These are phyloP conservation scores for Elaphomyces granulatus DNA, from an alignment of 495 filamentous ascomycete genomes.

Conservation along the genomic window DNA sequence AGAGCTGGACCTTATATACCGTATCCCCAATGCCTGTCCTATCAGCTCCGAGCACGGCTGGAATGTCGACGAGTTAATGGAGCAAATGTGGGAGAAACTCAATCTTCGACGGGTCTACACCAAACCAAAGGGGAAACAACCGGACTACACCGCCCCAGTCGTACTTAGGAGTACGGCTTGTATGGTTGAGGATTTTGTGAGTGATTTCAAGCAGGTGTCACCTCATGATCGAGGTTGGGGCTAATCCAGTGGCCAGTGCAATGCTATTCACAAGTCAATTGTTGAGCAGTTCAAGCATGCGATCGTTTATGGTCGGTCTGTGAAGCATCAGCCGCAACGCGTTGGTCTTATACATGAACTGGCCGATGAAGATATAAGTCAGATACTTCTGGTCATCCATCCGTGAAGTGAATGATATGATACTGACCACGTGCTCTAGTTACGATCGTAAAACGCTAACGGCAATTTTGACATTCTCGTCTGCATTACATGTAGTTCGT, in stretches of 20 bases:
- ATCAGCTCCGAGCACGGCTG: slow-evolving; percentile 97
- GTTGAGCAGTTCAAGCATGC: slow-evolving; percentile 91
- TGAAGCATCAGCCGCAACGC: slow-evolving; percentile 96
- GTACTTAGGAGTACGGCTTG: slow-evolving; percentile 69
- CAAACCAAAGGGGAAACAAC: slow-evolving; percentile 90
- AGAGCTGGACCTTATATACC: slow-evolving; percentile 87
- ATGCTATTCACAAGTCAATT: slow-evolving; percentile 90
- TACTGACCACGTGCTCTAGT: slow-evolving; percentile 43
- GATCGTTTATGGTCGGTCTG: slow-evolving; percentile 91
- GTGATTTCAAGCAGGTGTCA: slow-evolving; percentile 19
- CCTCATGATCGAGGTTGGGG: slow-evolving; percentile 4
- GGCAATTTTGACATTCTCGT: no score
- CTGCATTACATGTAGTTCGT: slow-evolving; percentile 10
- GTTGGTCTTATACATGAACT: slow-evolving; percentile 87
- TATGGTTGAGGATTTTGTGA: slow-evolving; percentile 93
- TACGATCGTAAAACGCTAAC: slow-evolving; percentile 88
- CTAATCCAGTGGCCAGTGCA: slow-evolving; percentile 47
- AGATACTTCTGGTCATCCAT: slow-evolving; percentile 21
- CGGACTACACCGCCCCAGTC: slow-evolving; percentile 85
- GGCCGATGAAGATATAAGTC: slow-evolving; percentile 94
- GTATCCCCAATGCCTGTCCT: slow-evolving; percentile 90
- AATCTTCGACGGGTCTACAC: slow-evolving; percentile 87
- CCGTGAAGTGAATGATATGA: slow-evolving; percentile 2
- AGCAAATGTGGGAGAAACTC: slow-evolving; percentile 97
- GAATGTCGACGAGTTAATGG: slow-evolving; percentile 94